phyloP scores from a whole-genome alignment of 192 early-diverging fungal genomes.

The Coemansia sp. region DNA sequence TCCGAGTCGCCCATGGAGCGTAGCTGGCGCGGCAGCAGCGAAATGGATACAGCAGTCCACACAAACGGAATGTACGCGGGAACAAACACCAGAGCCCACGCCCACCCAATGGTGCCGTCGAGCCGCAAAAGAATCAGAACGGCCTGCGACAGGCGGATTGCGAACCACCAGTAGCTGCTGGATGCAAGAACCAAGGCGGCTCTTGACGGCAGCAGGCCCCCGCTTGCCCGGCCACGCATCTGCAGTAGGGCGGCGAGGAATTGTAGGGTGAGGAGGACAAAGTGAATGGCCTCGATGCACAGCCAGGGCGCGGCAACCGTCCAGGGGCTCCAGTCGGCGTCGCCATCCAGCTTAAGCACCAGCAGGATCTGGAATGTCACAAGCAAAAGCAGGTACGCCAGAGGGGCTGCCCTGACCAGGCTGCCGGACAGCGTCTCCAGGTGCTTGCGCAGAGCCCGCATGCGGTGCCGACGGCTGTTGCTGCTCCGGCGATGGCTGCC shows the following conservation, averaged over 20 bases:
- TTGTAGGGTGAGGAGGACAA: slow-evolving; percentile 47
- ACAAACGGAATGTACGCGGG: slow-evolving; percentile 63
- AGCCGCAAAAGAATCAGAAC: slow-evolving; percentile 67
- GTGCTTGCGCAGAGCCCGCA: slow-evolving; percentile 11
- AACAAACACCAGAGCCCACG: slow-evolving; percentile 66
- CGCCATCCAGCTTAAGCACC: slow-evolving; percentile 65
- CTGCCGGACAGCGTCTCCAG: slow-evolving; percentile 11
- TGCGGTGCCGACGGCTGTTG: not conserved
- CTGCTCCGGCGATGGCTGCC: slow-evolving; percentile 1
- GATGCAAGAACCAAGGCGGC: slow-evolving; percentile 33
- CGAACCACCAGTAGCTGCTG: slow-evolving; percentile 62
- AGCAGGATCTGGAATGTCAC: slow-evolving; percentile 75
- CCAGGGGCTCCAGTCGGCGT: slow-evolving; percentile 57
- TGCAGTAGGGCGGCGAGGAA: slow-evolving; percentile 8
- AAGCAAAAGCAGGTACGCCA: slow-evolving; percentile 55
- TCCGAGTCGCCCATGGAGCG: slow-evolving; percentile 43
- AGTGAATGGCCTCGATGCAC: slow-evolving; percentile 67
- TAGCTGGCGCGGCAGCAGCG: slow-evolving; percentile 38
- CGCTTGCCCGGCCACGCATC: not conserved
- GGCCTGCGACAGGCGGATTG: slow-evolving; percentile 61
- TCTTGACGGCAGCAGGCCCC: slow-evolving; percentile 3
- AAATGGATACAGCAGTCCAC: slow-evolving; percentile 55
- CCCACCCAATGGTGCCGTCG: slow-evolving; percentile 52
- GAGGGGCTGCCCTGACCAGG: slow-evolving; percentile 25
- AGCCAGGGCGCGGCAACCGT: slow-evolving; percentile 81